Conservation (phyloP, 2,329 filamentous ascomycete genomes). For the Sclerotinia sclerotiorum region DNA sequence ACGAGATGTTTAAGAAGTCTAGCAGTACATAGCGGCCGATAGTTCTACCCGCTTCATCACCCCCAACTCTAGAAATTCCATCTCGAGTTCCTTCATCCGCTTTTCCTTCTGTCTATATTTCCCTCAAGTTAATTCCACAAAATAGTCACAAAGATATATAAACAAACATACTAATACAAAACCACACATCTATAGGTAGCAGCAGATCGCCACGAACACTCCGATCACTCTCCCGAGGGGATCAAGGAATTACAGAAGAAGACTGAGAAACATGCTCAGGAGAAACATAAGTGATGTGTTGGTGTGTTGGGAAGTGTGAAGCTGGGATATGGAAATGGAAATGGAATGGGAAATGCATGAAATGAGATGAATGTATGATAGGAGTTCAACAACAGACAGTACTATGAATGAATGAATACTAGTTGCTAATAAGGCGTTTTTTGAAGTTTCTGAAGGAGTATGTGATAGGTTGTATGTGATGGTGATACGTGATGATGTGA, state of each 20-base stretch:
- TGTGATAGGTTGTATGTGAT: too few relatives aligned
- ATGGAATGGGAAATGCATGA: background rate
- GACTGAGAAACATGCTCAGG: slow-evolving; percentile 43
- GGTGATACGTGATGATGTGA: too few relatives aligned
- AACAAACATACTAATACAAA: background rate
- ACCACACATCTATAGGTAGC: slow-evolving; percentile 27
- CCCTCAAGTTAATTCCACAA: background rate
- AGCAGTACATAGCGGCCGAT: too few relatives aligned
- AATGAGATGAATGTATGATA: background rate
- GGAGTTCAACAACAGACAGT: background rate
- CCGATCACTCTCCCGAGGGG: slow-evolving; percentile 28
- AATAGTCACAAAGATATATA: background rate
- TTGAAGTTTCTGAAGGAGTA: background rate
- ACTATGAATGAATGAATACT: background rate
- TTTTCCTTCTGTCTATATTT: background rate
- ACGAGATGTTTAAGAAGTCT: too few relatives aligned
- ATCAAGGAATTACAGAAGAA: slow-evolving; percentile 61
- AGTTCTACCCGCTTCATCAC: background rate
- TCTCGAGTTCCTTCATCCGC: background rate
- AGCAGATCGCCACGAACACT: slow-evolving; percentile 31
- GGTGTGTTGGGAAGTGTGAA: too few relatives aligned
- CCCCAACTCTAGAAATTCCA: background rate
- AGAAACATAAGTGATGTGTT: slow-evolving; percentile 38
- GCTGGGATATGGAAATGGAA: background rate
- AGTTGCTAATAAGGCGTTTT: background rate